Percentiles rank a stretch among this genome's conserved stretches.
phyloP scores from a whole-genome alignment of 768 basidiomycete species.

The Crepidotus variabilis region DNA sequence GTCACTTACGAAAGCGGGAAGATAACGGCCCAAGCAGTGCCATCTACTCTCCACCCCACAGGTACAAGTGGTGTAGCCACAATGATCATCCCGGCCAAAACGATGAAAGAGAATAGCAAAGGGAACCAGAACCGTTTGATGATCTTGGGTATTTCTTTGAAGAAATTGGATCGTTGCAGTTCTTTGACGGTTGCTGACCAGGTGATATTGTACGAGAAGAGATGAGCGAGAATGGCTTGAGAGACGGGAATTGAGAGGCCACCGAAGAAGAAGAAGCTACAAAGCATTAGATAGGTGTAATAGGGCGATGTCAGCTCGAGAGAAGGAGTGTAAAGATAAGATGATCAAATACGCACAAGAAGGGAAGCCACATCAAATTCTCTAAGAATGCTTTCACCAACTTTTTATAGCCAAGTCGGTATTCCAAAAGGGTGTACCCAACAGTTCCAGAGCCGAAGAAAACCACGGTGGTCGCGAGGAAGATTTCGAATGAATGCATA shows the following conservation, averaged over 20 bases:
- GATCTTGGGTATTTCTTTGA: constrained; percentile 86
- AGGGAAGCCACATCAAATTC: constrained; percentile 67
- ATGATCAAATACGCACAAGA: constrained; percentile 57
- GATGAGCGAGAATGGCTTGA: constrained; percentile 65
- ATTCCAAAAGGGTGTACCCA: constrained; percentile 70
- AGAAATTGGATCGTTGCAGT: constrained; percentile 84
- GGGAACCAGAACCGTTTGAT: constrained; percentile 66
- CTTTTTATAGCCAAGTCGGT: constrained; percentile 59
- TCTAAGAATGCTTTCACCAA: constrained; percentile 47
- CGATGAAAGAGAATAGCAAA: constrained; percentile 43
- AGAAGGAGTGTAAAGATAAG: constrained; percentile 2
- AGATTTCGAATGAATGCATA: constrained; percentile 78
- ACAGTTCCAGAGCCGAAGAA: constrained; percentile 74
- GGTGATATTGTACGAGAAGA: constrained; percentile 52
- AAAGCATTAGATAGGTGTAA: constrained; percentile 1
- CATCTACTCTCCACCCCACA: constrained; percentile 52
- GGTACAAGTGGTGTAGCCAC: constrained; percentile 46
- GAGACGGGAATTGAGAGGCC: constrained; percentile 69
- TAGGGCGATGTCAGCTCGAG: background rate
- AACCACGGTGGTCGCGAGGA: constrained; percentile 72
- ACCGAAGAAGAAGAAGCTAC: constrained; percentile 76
- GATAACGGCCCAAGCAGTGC: constrained; percentile 66
- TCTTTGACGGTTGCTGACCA: constrained; percentile 73
- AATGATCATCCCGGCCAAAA: constrained; percentile 58
- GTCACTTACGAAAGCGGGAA: constrained; percentile 58